phyloP scores from a whole-genome alignment of 2,329 filamentous ascomycete genomes.

The Metarhizium anisopliae region DNA sequence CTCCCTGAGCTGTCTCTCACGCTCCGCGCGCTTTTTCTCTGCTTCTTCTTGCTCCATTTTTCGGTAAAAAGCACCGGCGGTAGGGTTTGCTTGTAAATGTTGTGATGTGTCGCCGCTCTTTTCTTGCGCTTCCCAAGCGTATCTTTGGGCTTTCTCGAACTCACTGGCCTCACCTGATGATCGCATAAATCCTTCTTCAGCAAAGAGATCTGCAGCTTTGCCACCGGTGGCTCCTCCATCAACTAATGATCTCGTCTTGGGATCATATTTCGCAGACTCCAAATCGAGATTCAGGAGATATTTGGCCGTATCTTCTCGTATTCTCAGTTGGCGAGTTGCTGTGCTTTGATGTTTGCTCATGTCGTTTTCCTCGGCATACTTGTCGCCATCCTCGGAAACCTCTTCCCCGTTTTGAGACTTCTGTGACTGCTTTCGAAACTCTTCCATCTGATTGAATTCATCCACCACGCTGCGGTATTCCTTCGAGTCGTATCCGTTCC shows the following conservation, averaged over 20 bases:
- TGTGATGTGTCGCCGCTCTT: constrained; percentile 66
- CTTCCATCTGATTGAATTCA: constrained; percentile 80
- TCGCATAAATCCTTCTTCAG: constrained; percentile 86
- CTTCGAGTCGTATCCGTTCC: constrained; percentile 92
- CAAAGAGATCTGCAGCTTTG: constrained; percentile 72
- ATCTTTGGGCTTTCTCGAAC: constrained; percentile 80
- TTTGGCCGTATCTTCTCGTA: constrained; percentile 95
- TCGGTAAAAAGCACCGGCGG: constrained; percentile 75
- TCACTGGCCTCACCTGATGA: constrained; percentile 85
- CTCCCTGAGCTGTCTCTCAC: constrained; percentile 62
- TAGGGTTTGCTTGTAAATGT: constrained; percentile 94
- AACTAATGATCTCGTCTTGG: constrained; percentile 87
- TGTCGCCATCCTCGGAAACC: constrained; percentile 52
- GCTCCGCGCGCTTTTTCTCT: constrained; percentile 57
- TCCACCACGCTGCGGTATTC: constrained; percentile 84
- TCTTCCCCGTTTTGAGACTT: constrained; percentile 32
- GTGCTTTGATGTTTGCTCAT: constrained; percentile 93
- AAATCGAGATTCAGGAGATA: constrained; percentile 92
- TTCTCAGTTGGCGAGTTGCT: constrained; percentile 78
- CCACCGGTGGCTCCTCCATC: constrained; percentile 74
- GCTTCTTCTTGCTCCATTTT: constrained; percentile 72
- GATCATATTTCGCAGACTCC: constrained; percentile 95
- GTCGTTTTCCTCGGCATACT: constrained; percentile 90
- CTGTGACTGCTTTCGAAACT: constrained; percentile 51
- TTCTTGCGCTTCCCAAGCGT: constrained; percentile 95